Base-by-base conservation (phyloP, 2,329 filamentous ascomycete species). In the Hirsutella rhossiliensis region DNA sequence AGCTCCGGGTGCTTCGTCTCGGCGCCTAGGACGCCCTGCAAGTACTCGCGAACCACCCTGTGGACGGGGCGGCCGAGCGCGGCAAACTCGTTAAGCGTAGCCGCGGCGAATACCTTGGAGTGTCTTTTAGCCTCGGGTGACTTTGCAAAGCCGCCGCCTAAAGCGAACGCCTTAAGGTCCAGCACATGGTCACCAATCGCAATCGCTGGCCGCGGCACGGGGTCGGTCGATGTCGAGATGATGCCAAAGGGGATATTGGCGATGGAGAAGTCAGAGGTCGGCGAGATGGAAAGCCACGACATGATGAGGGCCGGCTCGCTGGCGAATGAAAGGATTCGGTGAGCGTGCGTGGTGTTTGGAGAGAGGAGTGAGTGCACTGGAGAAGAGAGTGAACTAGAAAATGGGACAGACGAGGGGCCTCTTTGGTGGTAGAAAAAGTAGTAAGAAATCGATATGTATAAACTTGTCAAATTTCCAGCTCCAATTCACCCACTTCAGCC, bases 231-330 rank as follows among this genome's bases (percentile, higher is more conserved):
- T 1, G 82, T 82, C 28, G 79, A 82, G 57, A 92, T 85, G 66
- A 92, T 80, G 55, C 86, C 86, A 56, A 90, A 90, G 2, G 86
- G 86, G 43, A 92, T 82, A 58, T 92, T 92, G 55, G 81, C 78
- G 42, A 90, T 66, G 9, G 84, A 87, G 64, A 89, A 89, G 54
- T 55, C 51, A 13, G 52, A 54, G 19, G 49, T 47, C 11, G 50
- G 44, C 15, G 52, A 40, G 44, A 59, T 52, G 38, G 48, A 30
- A 27, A 59, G 50, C 57, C 57, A 59, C 34, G 55, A 57, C 49
- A 52, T 52, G 31, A 34, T 44, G 43, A n/a, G n/a, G n/a, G n/a
- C n/a, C n/a, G n/a, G n/a, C n/a, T n/a, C n/a, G n/a, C n/a, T n/a
- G n/a, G n/a, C n/a, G n/a, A n/a, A n/a, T n/a, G n/a, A n/a, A n/a